A percentile compares a stretch with the other conserved stretches of the same genome.
These are phyloP conservation scores for Pholiota conissans DNA, from an alignment of 768 basidiomycete species.

Conservation along the genomic window DNA sequence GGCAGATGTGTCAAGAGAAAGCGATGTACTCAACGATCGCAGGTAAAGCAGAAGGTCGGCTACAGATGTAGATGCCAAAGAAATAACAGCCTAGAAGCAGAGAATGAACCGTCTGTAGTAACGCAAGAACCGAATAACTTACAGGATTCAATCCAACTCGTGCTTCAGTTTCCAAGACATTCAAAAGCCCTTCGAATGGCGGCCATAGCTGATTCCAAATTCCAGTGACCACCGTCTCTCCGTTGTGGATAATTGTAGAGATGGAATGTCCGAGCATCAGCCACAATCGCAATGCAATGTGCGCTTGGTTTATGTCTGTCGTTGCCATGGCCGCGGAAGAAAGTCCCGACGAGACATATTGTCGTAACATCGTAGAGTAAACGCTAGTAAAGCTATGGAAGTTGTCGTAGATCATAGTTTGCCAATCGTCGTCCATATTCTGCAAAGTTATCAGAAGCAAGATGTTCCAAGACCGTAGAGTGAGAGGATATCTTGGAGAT, in stretches of 20 bases:
- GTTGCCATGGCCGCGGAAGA: constrained; percentile 43
- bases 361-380: constrained; percentile 47
- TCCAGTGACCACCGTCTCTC: constrained; percentile 33
- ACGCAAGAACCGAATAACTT: constrained; percentile 13
- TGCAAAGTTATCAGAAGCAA: constrained; percentile 55
- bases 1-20: constrained; percentile 53
- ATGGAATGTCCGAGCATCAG: constrained; percentile 52
- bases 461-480: constrained; percentile 66
- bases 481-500: constrained; percentile 30
- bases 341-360: constrained; percentile 36
- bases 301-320: constrained; percentile 67
- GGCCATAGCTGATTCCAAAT: constrained; percentile 84
- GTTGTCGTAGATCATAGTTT: constrained; percentile 44
- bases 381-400: constrained; percentile 48
- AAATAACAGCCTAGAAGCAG: constrained; percentile 46
- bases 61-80: constrained; percentile 57
- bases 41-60: constrained; percentile 68
- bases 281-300: constrained; percentile 72
- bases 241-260: constrained; percentile 24
- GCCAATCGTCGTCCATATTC: constrained; percentile 35
- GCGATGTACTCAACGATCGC: constrained; percentile 49
- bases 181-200: constrained; percentile 56
- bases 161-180: constrained; percentile 48
- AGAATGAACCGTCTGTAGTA: not conserved
- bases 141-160: constrained; percentile 42